Base-by-base conservation (phyloP, 805 yeast genomes). In the Candida xyloterini region DNA sequence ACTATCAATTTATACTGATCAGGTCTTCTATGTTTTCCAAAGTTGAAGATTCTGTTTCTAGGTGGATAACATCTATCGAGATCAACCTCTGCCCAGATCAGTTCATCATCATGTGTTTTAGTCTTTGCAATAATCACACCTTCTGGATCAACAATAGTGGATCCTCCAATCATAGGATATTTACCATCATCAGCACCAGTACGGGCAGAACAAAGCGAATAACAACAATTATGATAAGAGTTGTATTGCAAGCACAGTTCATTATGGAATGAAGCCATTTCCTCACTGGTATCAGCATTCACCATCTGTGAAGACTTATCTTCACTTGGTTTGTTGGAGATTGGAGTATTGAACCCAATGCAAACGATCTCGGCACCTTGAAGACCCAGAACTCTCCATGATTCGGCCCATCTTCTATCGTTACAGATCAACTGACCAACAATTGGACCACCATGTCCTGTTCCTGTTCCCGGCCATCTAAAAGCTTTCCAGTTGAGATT, bases 351-450 rank as follows among this genome's bases (percentile, higher is more conserved):
- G 47, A 55, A 65, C 3, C 69, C 68, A 27, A 54, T 58, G 27
- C 64, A 32, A 28, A 63, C 59, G 9, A 65, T 39, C 28, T 65
- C 68, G 54, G 62, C 60, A 10, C 68, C 68, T 46, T 64, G 68
- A 2, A 65, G 47, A 9, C 65, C 68, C 32, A 63, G 60, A 21
- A 48, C 40, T 48, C 67, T 55, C 68, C 69, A 65, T 10, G 67
- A 60, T 40, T 64, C 69, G 7, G 67, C 61, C 69, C 69, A 64
- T 47, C 68, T 56, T 49, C 69, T 56, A 44, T 64, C 69, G 35
- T 65, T 65, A 49, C 69, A 64, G 24, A 65, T 65, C 40, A 65
- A 46, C 55, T 62, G 63, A 23, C 69, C 68, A 20, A 59, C 46
- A 22, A 62, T 62, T 15, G 63, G 59, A 34, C 63, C 67, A 13